These are phyloP conservation scores for Leccinum arenicola DNA, from an alignment of 768 basidiomycete species.

Conservation along the genomic window DNA sequence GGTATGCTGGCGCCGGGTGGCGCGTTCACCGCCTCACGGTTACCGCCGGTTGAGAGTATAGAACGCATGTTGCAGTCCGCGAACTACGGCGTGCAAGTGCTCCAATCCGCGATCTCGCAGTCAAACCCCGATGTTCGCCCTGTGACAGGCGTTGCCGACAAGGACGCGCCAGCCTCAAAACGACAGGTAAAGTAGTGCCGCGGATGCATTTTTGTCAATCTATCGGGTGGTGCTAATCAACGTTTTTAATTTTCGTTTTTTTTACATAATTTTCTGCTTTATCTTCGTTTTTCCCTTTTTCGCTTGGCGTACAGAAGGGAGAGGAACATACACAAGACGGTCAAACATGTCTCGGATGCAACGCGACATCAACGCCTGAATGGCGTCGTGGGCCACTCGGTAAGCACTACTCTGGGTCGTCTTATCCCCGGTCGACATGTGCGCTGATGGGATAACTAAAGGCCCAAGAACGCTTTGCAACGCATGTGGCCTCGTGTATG, in stretches of 20 bases:
- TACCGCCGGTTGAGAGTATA: conserved; percentile 33
- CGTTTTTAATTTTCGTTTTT: conserved; percentile 5
- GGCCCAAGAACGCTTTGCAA: conserved; percentile 84
- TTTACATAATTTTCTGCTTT: background rate
- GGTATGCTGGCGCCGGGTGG: conserved; percentile 24
- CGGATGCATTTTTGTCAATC: conserved; percentile 24
- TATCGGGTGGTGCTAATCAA: conserved; percentile 30
- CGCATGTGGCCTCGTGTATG: conserved; percentile 84
- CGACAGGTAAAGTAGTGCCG: conserved; percentile 33
- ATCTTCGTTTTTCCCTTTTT: background rate
- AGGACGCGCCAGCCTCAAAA: conserved; percentile 30
- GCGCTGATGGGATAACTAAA: conserved; percentile 34
- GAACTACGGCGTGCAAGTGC: conserved; percentile 33
- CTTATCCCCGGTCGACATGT: conserved; percentile 21
- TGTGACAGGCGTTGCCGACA: conserved; percentile 24
- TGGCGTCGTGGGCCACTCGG: conserved; percentile 84
- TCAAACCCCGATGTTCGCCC: conserved; percentile 29
- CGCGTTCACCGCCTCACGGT: conserved; percentile 21
- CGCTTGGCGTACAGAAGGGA: conserved; percentile 26
- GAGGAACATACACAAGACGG: conserved; percentile 52
- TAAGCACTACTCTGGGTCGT: conserved; percentile 35
- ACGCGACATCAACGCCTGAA: conserved; percentile 82
- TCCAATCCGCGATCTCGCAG: conserved; percentile 29
- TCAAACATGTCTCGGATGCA: conserved; percentile 79
- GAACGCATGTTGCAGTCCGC: conserved; percentile 48